These are phyloP conservation scores for Centella asiatica DNA, from an alignment of 129 eudicot genomes.

Conservation along the genomic window DNA sequence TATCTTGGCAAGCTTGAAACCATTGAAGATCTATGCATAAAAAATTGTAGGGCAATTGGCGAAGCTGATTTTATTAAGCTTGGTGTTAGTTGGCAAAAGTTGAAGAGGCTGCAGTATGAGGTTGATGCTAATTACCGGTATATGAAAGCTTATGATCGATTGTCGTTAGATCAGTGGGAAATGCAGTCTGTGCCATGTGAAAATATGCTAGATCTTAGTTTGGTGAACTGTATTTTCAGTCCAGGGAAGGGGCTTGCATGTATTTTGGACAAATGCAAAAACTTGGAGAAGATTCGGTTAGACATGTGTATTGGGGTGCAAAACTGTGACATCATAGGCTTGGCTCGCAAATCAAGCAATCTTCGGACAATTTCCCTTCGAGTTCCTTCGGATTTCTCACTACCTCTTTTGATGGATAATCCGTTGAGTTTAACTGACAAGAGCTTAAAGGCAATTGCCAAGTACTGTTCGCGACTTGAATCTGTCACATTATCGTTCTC, in stretches of 20 bases:
- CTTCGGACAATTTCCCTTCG: conserved; percentile 61
- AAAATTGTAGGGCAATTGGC: conserved; percentile 76
- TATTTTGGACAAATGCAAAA: conserved; percentile 60
- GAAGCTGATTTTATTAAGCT: conserved; percentile 66
- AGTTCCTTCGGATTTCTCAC: conserved; percentile 64
- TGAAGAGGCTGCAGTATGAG: conserved; percentile 56
- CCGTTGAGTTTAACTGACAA: conserved; percentile 61
- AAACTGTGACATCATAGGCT: conserved; percentile 46
- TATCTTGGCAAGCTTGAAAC: conserved; percentile 63
- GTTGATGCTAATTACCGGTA: conserved; percentile 60
- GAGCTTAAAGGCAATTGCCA: conserved; percentile 60
- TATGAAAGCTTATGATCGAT: conserved; percentile 64
- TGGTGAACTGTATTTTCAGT: conserved; percentile 64
- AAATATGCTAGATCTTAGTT: conserved; percentile 53
- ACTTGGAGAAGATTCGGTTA: conserved; percentile 52
- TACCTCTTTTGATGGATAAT: conserved; percentile 48
- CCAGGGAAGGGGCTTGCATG: conserved; percentile 90
- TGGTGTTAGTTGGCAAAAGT: conserved; percentile 57
- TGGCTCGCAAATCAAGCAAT: conserved; percentile 48
- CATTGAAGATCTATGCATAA: conserved; percentile 58
- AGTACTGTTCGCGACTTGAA: conserved; percentile 50
- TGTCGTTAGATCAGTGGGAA: conserved; percentile 67
- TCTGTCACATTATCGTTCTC: conserved; percentile 47
- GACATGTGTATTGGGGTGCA: conserved; percentile 81
- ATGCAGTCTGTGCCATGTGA: conserved; percentile 61